phyloP scores from a whole-genome alignment of 1,284 basidiomycete species.

The Microbotryum silenes-acaulis region DNA sequence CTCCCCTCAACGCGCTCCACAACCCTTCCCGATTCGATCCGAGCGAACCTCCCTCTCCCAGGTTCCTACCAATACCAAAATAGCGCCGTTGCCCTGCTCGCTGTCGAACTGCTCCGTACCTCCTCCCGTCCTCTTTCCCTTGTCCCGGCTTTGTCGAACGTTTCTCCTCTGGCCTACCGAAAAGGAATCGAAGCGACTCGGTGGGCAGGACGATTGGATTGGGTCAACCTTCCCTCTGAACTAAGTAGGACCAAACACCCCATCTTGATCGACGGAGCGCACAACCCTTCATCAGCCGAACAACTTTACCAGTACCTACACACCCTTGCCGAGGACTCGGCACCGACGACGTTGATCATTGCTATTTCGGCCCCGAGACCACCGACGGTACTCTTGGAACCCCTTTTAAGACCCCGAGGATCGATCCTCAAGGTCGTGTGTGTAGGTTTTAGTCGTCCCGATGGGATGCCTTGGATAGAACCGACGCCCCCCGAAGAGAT shows the following conservation, averaged over 20 bases:
- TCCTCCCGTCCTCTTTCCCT: conserved; percentile 40
- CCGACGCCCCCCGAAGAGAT: conserved; percentile 52
- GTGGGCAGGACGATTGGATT: conserved; percentile 84
- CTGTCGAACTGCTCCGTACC: conserved; percentile 56
- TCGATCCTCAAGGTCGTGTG: conserved; percentile 40
- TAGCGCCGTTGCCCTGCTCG: conserved; percentile 58
- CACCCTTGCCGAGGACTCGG: conserved; percentile 39
- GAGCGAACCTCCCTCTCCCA: conserved; percentile 50
- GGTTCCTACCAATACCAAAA: conserved; percentile 80
- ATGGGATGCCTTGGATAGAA: conserved; percentile 85
- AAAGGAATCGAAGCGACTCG: conserved; percentile 53
- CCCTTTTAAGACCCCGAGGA: conserved; percentile 69
- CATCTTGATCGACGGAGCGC: conserved; percentile 85
- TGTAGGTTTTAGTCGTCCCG: conserved; percentile 53
- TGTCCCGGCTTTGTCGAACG: conserved; percentile 30
- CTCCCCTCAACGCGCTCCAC: background rate
- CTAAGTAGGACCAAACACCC: conserved; percentile 6
- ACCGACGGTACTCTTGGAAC: conserved; percentile 58
- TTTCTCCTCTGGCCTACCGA: conserved; percentile 50
- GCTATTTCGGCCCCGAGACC: conserved; percentile 30
- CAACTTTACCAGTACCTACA: conserved; percentile 66
- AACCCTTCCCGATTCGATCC: background rate
- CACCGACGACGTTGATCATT: conserved; percentile 26
- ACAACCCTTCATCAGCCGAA: conserved; percentile 75
- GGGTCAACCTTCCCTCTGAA: conserved; percentile 44